Evolutionary conservation across 2,329 filamentous ascomycete species (phyloP).

Genomic region (Tolypocladium cylindrosporum): DNA sequence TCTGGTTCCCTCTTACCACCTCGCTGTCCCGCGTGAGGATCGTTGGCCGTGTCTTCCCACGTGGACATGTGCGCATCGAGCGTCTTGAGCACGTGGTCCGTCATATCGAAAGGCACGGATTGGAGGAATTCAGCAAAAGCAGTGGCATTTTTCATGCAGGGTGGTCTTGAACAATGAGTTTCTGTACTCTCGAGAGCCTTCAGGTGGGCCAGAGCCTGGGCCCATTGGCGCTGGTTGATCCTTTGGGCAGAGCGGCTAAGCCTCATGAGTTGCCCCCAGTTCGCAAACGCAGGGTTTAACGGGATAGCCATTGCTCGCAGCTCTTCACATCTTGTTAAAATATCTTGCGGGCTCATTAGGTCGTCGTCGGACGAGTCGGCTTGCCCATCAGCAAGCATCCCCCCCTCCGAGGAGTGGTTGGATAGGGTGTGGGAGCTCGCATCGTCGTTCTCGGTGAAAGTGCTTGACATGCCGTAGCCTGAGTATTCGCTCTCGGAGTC

Average conservation of each 20-base stretch:
- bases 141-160: background rate
- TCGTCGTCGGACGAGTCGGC: background rate
- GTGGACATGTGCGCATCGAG: background rate
- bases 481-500: background rate
- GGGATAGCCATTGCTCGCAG: background rate
- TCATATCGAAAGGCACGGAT: background rate
- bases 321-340: background rate
- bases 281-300: too few species aligned
- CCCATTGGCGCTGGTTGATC: background rate
- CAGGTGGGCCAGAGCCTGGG: background rate
- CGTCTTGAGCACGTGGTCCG: background rate
- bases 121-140: background rate
- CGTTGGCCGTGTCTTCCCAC: background rate
- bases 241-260: background rate
- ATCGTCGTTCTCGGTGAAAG: background rate
- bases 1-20: background rate
- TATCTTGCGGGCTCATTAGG: background rate
- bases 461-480: background rate
- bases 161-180: background rate
- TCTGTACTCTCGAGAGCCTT: background rate
- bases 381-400: background rate
- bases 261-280: background rate
- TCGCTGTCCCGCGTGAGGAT: background rate
- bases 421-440: background rate
- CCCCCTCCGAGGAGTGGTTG: background rate